These are phyloP conservation scores for Delonix regia DNA, from an alignment of 306 rosid species.

Conservation along the genomic window DNA sequence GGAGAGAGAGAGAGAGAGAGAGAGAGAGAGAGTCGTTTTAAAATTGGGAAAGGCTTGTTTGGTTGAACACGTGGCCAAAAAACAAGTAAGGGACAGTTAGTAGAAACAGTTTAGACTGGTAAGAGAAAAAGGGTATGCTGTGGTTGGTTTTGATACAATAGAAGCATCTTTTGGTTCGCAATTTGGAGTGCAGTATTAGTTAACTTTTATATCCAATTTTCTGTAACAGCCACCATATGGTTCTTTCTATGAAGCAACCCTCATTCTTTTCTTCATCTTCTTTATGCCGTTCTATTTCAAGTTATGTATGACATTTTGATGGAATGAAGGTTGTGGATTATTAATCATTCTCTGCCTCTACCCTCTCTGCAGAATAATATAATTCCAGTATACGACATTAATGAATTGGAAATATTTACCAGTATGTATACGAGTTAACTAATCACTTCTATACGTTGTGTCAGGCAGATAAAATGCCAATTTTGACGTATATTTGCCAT, in stretches of 20 bases:
- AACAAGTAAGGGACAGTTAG: neutral
- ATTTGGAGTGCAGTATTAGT: neutral
- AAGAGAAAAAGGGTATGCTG: neutral
- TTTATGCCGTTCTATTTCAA: neutral
- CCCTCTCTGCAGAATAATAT: neutral
- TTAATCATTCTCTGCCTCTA: neutral
- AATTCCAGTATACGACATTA: neutral
- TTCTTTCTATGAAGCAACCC: neutral
- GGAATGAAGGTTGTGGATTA: neutral
- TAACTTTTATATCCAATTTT: neutral
- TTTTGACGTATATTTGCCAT: neutral
- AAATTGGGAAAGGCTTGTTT: constrained; percentile 14
- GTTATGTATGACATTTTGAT: neutral
- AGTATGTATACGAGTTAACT: neutral
- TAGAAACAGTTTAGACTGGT: neutral
- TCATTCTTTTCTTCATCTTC: neutral
- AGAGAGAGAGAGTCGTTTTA: neutral
- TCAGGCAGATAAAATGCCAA: neutral
- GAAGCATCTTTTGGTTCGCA: too few relatives aligned
- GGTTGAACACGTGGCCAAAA: constrained; percentile 35
- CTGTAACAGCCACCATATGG: neutral
- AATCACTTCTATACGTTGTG: neutral
- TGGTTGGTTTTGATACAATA: neutral
- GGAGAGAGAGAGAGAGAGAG: neutral
- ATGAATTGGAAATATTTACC: neutral